A percentile compares a stretch with the other conserved stretches of the same genome.
These are phyloP conservation scores for Kregervanrija pseudodelftensis DNA, from an alignment of 805 yeast genomes.

Conservation along the genomic window DNA sequence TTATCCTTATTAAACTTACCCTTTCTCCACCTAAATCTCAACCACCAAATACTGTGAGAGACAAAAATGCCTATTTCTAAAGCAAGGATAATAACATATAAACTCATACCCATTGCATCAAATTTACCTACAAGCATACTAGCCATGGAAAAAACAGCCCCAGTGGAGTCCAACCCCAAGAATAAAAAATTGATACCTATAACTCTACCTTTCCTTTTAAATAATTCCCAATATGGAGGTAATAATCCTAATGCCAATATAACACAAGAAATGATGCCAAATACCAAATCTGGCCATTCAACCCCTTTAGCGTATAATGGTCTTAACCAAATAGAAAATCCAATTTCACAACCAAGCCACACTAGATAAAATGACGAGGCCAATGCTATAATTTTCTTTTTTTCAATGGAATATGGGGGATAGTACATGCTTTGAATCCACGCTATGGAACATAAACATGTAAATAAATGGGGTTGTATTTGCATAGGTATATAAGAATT, in stretches of 20 bases:
- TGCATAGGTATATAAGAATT: slow-evolving; percentile 70
- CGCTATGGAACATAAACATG: slow-evolving; percentile 57
- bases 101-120: slow-evolving; percentile 71
- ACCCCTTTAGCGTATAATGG: slow-evolving; percentile 37
- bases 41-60: slow-evolving; percentile 68
- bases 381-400: slow-evolving; percentile 29
- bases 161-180: slow-evolving; percentile 65
- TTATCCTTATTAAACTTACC: slow-evolving; percentile 5
- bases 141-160: slow-evolving; percentile 71
- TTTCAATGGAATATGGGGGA: slow-evolving; percentile 52
- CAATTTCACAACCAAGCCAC: slow-evolving; percentile 58
- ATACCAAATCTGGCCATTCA: slow-evolving; percentile 71
- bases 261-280: slow-evolving; percentile 77
- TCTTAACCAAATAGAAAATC: slow-evolving; percentile 64
- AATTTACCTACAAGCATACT: slow-evolving; percentile 50
- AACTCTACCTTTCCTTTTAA: slow-evolving; percentile 74
- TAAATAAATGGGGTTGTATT: slow-evolving; percentile 83
- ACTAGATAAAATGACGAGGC: slow-evolving; percentile 33
- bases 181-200: slow-evolving; percentile 85
- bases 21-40: slow-evolving; percentile 29
- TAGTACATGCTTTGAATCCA: slow-evolving; percentile 61
- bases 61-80: slow-evolving; percentile 72
- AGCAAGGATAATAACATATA: slow-evolving; percentile 67
- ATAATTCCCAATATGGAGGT: slow-evolving; percentile 84
- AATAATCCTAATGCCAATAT: slow-evolving; percentile 69